Evolutionary conservation across 345 rosid species (phyloP).

Genomic region (Lepidium aucheri): DNA sequence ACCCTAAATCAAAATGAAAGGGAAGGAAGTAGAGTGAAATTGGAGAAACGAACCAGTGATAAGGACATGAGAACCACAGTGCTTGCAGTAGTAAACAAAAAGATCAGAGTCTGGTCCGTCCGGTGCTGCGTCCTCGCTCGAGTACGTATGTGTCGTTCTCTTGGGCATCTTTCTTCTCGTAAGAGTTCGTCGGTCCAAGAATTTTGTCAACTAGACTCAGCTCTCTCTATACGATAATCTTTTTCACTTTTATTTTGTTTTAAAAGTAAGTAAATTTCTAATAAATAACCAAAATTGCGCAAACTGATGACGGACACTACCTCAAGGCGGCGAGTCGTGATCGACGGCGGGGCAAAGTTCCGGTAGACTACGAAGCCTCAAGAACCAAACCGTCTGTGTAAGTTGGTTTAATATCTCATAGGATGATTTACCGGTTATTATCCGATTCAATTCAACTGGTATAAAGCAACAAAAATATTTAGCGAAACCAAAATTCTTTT

Average conservation of each 20-base stretch:
- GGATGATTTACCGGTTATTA: not conserved
- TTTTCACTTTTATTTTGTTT: not conserved
- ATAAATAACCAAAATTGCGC: not conserved
- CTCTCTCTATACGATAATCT: not conserved
- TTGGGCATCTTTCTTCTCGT: slow-evolving; percentile 69
- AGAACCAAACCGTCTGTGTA: not conserved
- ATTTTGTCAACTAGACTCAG: not conserved
- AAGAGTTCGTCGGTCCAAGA: not conserved
- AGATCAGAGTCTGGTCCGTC: slow-evolving; percentile 98
- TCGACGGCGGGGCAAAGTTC: not conserved
- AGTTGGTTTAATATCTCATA: not conserved
- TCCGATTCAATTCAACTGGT: not conserved
- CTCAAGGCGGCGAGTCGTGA: not conserved
- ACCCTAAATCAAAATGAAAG: not conserved
- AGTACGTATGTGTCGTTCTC: slow-evolving; percentile 97
- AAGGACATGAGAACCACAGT: slow-evolving; percentile 92
- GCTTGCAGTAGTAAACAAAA: slow-evolving; percentile 97
- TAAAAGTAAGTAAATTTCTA: not conserved
- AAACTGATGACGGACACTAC: not conserved
- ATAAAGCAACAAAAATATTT: too few relatives aligned
- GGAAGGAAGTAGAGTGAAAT: not conserved
- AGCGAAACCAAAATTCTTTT: not conserved
- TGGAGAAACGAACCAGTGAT: slow-evolving; percentile 67
- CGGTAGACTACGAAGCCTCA: not conserved
- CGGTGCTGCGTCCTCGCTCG: slow-evolving; percentile 98